Evolutionary conservation across 352 stramenopile genomes (phyloP).

Genomic region (Phytophthora lateralis): DNA sequence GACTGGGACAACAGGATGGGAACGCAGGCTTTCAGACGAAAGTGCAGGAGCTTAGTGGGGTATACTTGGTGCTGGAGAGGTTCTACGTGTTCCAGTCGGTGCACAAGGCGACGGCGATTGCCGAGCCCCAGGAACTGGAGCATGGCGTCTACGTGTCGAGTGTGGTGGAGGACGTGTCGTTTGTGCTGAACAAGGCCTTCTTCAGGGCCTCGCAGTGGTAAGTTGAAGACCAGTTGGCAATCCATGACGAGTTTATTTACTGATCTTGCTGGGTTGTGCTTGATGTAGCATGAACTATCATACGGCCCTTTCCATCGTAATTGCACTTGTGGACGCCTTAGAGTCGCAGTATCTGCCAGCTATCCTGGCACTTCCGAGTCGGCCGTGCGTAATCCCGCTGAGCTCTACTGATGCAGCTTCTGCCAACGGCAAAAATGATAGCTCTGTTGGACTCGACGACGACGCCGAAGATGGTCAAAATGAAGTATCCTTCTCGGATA

Average conservation of each 20-base stretch:
- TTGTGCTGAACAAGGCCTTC: conserved; percentile 87
- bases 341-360: conserved; percentile 82
- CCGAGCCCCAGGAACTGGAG: conserved; percentile 78
- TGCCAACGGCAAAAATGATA: conserved; percentile 1
- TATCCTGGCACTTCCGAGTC: conserved; percentile 70
- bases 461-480: conserved; percentile 24
- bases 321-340: conserved; percentile 81
- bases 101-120: conserved; percentile 84
- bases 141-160: conserved; percentile 73
- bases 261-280: conserved; percentile 7
- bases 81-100: conserved; percentile 89
- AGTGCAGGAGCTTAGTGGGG: conserved; percentile 75
- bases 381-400: conserved; percentile 62
- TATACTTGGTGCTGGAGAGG: conserved; percentile 82
- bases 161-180: conserved; percentile 85
- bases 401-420: conserved; percentile 20
- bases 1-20: conserved; percentile 41
- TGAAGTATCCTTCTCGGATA: conserved; percentile 79
- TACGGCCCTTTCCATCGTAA: conserved; percentile 81
- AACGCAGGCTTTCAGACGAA: conserved; percentile 55
- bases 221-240: conserved; percentile 5
- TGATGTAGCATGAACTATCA: conserved; percentile 75
- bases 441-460: conserved; percentile 7
- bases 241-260: neutral
- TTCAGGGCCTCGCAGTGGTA: conserved; percentile 78